Evolutionary conservation across 257 asterid species (phyloP), one percentile per base, ranked within the genome.

Genomic region (Agastache rugosa): DNA sequence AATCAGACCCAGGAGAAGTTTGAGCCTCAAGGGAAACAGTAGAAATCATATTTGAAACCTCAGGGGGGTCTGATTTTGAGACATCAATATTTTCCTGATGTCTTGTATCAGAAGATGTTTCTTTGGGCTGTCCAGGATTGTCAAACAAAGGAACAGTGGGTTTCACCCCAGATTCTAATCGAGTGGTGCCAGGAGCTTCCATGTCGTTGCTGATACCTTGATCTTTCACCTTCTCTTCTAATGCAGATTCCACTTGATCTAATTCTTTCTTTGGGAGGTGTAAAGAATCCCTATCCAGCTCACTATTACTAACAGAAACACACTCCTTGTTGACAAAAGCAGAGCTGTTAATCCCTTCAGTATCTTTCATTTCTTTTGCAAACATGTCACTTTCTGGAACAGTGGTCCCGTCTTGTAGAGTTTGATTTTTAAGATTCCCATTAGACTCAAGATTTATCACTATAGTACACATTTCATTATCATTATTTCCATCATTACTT

Each of bases 401-500:
- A 75, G 73, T 78, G 59, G 62, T 71, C 71, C 37, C 87, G 20
- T 76, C 80, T 60, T 61, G 78, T 63, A 75, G 65, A 47, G 64
- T 67, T 62, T 78, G 85, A 73, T 78, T 82, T 63, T 80, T 75
- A 31, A 63, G 34, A 48, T 58, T 77, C 16, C 83, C 81, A 76
- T 82, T 84, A 11, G 84, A 72, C 50, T 82, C 92, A 51, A 60
- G 29, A 80, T 71, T 71, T 71, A 27, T 80, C 58, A 63, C 72
- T 64, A 75, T 44, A 48, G 81, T 79, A 82, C 72, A 74, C 76
- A 67, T 74, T 66, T 79, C 93, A 80, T 62, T 66, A 15, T 74
- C 89, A 80, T 64, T 81, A 63, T 82, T 83, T 66, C 77, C 85
- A 74, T 85, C 88, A 64, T 69, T 19, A 80, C 80, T 77, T 69